Evolutionary conservation across 2,329 filamentous ascomycete species (phyloP).

Genomic region (Cercospora nicotianae): DNA sequence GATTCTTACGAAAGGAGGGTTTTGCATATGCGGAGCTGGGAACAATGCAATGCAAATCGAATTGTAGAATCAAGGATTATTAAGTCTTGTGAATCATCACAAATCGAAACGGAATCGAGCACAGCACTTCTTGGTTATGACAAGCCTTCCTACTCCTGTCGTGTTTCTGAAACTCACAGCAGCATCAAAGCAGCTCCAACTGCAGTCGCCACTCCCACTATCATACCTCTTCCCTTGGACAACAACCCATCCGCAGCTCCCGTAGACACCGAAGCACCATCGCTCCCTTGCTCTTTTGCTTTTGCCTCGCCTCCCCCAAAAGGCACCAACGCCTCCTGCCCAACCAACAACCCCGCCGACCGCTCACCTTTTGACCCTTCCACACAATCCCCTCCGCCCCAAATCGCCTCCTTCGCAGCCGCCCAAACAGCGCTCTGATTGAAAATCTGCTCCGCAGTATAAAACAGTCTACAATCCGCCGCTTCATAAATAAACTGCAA

Average conservation of each 20-base stretch:
- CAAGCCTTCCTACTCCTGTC: too few relatives aligned
- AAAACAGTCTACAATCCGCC: constrained; percentile 44
- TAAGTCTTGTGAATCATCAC: background rate
- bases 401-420: background rate
- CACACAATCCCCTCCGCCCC: background rate
- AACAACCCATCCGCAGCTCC: too few relatives aligned
- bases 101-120: background rate
- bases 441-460: constrained; percentile 29
- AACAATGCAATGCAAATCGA: background rate
- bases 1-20: background rate
- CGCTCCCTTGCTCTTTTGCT: too few relatives aligned
- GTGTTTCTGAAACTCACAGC: background rate
- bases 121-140: too few relatives aligned
- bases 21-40: background rate
- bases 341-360: too few relatives aligned
- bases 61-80: background rate
- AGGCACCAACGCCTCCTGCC: too few relatives aligned
- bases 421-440: background rate
- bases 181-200: background rate
- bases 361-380: too few relatives aligned
- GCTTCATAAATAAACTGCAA: constrained; percentile 46
- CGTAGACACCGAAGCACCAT: too few relatives aligned
- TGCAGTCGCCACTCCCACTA: background rate
- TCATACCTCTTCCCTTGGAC: too few relatives aligned
- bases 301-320: too few relatives aligned